Evolutionary conservation across 345 rosid species (phyloP).

Genomic region (Melaleuca alternifolia): DNA sequence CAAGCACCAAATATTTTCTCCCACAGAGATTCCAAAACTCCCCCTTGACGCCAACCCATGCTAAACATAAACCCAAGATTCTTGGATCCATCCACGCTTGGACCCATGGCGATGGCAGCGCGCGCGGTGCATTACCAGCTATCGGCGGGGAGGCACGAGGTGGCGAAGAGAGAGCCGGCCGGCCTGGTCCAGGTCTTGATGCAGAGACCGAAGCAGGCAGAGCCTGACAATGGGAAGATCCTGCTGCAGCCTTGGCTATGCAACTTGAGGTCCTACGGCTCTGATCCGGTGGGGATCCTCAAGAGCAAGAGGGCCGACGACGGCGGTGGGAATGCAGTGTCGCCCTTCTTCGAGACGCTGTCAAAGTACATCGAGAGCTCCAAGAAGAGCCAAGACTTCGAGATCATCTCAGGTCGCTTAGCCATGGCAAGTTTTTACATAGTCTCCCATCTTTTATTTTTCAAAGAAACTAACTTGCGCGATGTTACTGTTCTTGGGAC

Average conservation of each 20-base stretch:
- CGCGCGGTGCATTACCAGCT: slow-evolving; percentile 34
- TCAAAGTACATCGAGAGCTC: slow-evolving; percentile 89
- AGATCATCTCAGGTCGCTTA: slow-evolving; percentile 83
- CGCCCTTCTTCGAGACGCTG: slow-evolving; percentile 62
- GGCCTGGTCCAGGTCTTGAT: slow-evolving; percentile 10
- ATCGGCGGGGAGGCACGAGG: neutral
- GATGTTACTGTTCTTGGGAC: neutral
- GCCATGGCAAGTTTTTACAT: slow-evolving; percentile 46
- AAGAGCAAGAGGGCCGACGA: slow-evolving; percentile 36
- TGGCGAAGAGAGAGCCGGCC: slow-evolving; percentile 7
- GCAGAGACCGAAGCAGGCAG: slow-evolving; percentile 26
- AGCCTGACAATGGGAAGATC: slow-evolving; percentile 43
- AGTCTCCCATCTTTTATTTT: neutral
- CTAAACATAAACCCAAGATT: neutral
- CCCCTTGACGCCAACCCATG: neutral
- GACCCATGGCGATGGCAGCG: slow-evolving; percentile 47
- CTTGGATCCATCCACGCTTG: neutral
- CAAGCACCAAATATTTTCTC: no score
- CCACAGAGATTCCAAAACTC: neutral
- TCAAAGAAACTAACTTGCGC: neutral
- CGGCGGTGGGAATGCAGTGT: slow-evolving; percentile 11
- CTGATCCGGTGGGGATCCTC: slow-evolving; percentile 25
- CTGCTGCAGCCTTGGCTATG: slow-evolving; percentile 78
- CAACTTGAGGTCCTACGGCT: slow-evolving; percentile 74
- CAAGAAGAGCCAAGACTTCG: slow-evolving; percentile 78